Conservation (phyloP, 2,329 filamentous ascomycete species). For the Emmonsiellopsis sp. region DNA sequence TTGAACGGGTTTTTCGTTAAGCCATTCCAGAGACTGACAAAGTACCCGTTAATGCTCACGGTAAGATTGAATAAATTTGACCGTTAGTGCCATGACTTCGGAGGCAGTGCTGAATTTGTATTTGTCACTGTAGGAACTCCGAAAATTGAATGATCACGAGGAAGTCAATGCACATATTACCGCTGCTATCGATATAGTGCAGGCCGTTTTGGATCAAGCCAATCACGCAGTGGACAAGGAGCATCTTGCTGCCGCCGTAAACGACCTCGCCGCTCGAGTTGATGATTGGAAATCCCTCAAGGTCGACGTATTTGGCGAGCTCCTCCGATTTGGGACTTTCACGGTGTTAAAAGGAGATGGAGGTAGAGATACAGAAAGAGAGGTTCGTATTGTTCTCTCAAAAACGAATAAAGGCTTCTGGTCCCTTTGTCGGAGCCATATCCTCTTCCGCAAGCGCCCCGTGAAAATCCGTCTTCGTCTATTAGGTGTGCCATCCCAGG, state of each 20-base stretch:
- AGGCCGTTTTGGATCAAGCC: conserved; percentile 70
- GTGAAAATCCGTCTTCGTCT: not conserved
- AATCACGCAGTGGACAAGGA: conserved; percentile 88
- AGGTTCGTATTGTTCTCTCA: conserved; percentile 47
- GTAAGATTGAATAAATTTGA: conserved; percentile 38
- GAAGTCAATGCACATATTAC: conserved; percentile 62
- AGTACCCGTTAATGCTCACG: conserved; percentile 84
- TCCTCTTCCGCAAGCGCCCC: not conserved
- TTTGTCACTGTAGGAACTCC: conserved; percentile 55
- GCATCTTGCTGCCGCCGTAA: conserved; percentile 70
- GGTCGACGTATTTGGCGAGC: conserved; percentile 80
- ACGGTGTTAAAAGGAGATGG: conserved; percentile 72
- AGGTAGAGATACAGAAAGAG: conserved; percentile 82
- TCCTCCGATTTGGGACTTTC: conserved; percentile 82
- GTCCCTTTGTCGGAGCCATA: not conserved
- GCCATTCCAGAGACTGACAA: conserved; percentile 89
- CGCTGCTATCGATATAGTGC: conserved; percentile 69
- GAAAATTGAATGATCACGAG: conserved; percentile 71
- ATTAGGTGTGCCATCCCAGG: not conserved
- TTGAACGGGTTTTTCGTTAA: conserved; percentile 90
- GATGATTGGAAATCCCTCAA: conserved; percentile 96
- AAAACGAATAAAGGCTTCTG: not conserved
- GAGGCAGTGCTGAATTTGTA: not conserved
- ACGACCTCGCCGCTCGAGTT: conserved; percentile 70
- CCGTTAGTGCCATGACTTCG: not conserved